Percentiles rank a stretch among this genome's conserved stretches.
These are phyloP conservation scores for Rhipidocladum racemiflorum DNA, from an alignment of 176 grass and related monocot species.

Conservation along the genomic window DNA sequence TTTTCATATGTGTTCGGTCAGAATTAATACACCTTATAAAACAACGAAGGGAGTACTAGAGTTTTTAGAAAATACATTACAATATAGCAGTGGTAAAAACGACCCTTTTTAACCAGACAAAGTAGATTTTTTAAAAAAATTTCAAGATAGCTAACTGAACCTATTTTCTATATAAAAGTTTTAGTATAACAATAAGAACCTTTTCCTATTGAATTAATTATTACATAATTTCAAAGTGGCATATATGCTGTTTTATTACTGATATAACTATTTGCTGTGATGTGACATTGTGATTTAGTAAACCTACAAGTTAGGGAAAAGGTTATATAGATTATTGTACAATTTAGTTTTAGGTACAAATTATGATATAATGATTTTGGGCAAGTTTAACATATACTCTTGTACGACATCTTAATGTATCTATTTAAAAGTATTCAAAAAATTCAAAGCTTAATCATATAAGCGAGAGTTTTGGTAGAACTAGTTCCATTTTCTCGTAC, in stretches of 20 bases:
- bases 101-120: neutral
- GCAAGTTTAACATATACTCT: neutral
- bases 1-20: neutral
- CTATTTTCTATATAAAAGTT: neutral
- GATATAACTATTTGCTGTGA: neutral
- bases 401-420: neutral
- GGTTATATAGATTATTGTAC: neutral
- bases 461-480: neutral
- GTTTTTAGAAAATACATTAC: neutral
- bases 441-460: neutral
- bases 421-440: neutral
- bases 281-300: neutral
- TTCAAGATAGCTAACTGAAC: neutral
- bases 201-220: neutral
- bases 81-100: neutral
- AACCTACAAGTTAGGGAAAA: neutral
- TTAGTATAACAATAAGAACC: neutral
- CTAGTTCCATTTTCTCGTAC: neutral
- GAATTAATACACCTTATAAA: neutral
- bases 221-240: neutral
- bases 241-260: neutral
- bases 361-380: neutral
- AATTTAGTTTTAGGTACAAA: neutral
- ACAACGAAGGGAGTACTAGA: neutral
- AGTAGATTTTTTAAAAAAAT: neutral